Evolutionary conservation across 495 filamentous ascomycete genomes (phyloP).

Genomic region (Hypoxylon fuscum): DNA sequence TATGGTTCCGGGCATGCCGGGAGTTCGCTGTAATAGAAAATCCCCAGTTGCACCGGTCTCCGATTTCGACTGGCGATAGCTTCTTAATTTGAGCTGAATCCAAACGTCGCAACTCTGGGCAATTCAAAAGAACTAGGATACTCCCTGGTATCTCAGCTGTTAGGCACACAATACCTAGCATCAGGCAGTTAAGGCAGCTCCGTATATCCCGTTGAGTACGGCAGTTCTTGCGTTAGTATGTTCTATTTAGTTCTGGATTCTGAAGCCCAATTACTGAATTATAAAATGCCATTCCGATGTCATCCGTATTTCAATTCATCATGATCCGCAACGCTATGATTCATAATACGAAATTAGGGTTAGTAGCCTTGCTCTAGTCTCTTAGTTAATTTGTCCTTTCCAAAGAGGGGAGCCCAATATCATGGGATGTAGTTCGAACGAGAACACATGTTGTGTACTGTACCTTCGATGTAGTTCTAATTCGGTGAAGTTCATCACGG

Average conservation of each 20-base stretch:
- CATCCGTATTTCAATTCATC: conserved; percentile 27
- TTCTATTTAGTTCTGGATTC: neutral
- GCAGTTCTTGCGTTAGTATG: conserved; percentile 14
- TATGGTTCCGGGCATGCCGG: conserved; percentile 27
- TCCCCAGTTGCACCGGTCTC: conserved; percentile 6
- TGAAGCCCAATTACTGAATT: neutral
- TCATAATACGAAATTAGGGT: conserved; percentile 15
- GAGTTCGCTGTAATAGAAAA: conserved; percentile 8
- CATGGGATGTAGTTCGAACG: neutral
- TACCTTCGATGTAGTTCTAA: too few species aligned
- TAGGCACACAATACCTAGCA: conserved; percentile 2
- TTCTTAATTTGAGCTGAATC: conserved; percentile 19
- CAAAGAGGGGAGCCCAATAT: neutral
- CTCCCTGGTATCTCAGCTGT: conserved; percentile 27
- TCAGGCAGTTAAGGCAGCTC: too few species aligned
- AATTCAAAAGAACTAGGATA: conserved; percentile 20
- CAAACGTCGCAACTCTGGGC: conserved; percentile 9
- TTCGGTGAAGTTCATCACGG: neutral
- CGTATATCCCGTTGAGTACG: conserved; percentile 18
- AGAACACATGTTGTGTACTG: neutral
- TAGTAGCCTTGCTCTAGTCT: conserved; percentile 13
- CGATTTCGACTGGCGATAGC: conserved; percentile 12
- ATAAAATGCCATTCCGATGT: conserved; percentile 26
- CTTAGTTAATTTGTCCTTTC: neutral
- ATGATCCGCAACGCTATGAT: conserved; percentile 29